phyloP scores from a whole-genome alignment of 2,329 filamentous ascomycete species.

The Diaporthe citrichinensis region DNA sequence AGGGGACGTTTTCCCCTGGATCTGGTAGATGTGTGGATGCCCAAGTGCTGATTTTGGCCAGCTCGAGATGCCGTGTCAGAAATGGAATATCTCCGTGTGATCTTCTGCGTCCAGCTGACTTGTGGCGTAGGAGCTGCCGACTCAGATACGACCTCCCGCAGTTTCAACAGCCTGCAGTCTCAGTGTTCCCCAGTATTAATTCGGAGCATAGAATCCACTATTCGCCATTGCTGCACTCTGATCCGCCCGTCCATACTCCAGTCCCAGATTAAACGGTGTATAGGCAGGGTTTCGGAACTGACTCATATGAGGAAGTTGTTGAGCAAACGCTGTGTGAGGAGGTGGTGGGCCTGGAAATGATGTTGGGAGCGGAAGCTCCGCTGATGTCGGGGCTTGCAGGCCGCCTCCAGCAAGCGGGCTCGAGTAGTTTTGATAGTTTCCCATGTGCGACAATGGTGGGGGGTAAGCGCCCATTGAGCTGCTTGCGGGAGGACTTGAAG shows the following conservation, averaged over 20 bases:
- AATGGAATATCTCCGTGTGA: background rate
- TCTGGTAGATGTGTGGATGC: background rate
- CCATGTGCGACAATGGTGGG: background rate
- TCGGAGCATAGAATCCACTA: constrained; percentile 15
- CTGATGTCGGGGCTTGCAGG: constrained; percentile 23
- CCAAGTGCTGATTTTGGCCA: background rate
- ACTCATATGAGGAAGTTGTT: constrained; percentile 27
- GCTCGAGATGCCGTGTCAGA: background rate
- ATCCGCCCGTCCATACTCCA: constrained; percentile 7
- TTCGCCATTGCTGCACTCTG: background rate
- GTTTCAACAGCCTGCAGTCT: background rate
- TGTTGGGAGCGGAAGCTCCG: constrained; percentile 16
- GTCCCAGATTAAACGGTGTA: background rate
- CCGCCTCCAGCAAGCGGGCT: constrained; percentile 4
- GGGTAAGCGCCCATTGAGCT: background rate
- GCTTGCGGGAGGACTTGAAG: constrained; percentile 5
- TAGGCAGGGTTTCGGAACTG: constrained; percentile 30
- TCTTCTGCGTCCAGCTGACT: background rate
- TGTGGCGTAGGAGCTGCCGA: background rate
- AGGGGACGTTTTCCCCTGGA: too few relatives aligned
- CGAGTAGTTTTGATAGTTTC: constrained; percentile 14
- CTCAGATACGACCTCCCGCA: too few relatives aligned
- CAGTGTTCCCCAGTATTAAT: background rate
- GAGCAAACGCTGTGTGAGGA: constrained; percentile 21
- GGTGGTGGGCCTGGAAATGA: constrained; percentile 14